Conservation (phyloP, 805 yeast genomes). For the Kluyveromyces aestuarii region DNA sequence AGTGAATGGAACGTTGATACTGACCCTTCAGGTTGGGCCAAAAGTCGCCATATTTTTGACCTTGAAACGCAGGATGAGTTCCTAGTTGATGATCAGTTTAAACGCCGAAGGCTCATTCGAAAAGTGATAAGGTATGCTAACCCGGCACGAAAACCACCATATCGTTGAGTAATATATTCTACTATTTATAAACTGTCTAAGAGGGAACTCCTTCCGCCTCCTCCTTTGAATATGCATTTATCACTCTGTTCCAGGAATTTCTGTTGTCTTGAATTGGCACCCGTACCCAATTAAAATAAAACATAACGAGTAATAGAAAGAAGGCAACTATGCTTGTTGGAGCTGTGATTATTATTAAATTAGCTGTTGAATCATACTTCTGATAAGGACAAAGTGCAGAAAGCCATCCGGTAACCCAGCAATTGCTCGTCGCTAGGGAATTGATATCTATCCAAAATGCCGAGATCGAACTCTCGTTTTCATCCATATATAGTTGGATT, state of each 20-base stretch:
- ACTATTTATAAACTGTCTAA: constrained; percentile 19
- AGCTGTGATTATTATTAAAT: constrained; percentile 53
- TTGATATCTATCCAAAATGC: constrained; percentile 70
- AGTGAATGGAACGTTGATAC: constrained; percentile 59
- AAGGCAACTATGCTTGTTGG: constrained; percentile 58
- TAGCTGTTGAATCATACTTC: constrained; percentile 40
- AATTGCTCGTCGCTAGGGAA: constrained; percentile 59
- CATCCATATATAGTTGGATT: constrained; percentile 10
- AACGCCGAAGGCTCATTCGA: constrained; percentile 50
- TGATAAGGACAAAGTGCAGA: constrained; percentile 73
- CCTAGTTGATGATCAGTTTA: constrained; percentile 38
- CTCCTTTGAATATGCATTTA: constrained; percentile 45
- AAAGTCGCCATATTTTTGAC: constrained; percentile 32
- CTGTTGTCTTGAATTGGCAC: constrained; percentile 67
- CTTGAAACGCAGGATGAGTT: constrained; percentile 40
- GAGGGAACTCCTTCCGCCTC: constrained; percentile 88
- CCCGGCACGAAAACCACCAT: constrained; percentile 28
- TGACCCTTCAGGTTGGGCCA: constrained; percentile 43
- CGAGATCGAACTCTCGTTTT: constrained; percentile 3
- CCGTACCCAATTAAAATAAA: constrained; percentile 45
- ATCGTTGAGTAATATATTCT: constrained; percentile 1
- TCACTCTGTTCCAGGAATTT: constrained; percentile 51
- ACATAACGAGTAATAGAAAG: constrained; percentile 40
- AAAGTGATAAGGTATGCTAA: constrained; percentile 41
- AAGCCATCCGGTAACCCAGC: constrained; percentile 85